Evolutionary conservation across 2,329 filamentous ascomycete species (phyloP), one percentile per base, ranked within the genome.

Genomic region (Diaporthe sp.): DNA sequence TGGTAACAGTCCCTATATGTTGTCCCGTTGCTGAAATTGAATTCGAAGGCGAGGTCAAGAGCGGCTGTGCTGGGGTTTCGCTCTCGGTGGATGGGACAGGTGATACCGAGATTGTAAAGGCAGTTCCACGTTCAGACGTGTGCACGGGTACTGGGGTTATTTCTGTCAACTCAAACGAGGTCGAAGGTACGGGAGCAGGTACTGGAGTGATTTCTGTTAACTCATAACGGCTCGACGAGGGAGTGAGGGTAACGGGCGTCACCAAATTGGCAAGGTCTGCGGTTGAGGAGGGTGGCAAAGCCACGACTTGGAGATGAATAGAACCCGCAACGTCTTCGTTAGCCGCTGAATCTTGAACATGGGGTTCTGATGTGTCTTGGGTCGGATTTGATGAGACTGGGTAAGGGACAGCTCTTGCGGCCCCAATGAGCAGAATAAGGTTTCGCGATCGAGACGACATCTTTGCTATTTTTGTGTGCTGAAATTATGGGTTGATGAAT

Each of bases 401-500:
- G 10, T 35, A 35, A 5, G 45, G 45, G 15, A 28, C 61, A 33
- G 45, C 61, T 28, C 61, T 67, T 9, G n/a, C 61, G 22, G 15
- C 45, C 30, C 45, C 61, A 52, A 38, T 35, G 19, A 67, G 19
- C 38, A 67, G 61, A 67, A 67, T 22, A 2, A 52, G 2, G 13
- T 25, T 52, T 35, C 9, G 45, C 52, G 61, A 28, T 38, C 22
- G 45, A n/a, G 61, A 67, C 2, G 61, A 52, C 61, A 67, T 67
- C 28, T 38, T 67, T 0, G 22, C n/a, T 10, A 52, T 19, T 52
- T 52, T 33, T 28, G 2, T 52, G 22, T 38, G 3, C 13, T 35
- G 13, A 25, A 22, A 4, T 38, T 12, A 12, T 52, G 45, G 22
- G 35, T 52, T 52, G 4, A 33, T 66, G 28, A 17, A 6, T 38